Evolutionary conservation across 805 yeast species (phyloP).

Genomic region (Monosporozyma yasuniensis): DNA sequence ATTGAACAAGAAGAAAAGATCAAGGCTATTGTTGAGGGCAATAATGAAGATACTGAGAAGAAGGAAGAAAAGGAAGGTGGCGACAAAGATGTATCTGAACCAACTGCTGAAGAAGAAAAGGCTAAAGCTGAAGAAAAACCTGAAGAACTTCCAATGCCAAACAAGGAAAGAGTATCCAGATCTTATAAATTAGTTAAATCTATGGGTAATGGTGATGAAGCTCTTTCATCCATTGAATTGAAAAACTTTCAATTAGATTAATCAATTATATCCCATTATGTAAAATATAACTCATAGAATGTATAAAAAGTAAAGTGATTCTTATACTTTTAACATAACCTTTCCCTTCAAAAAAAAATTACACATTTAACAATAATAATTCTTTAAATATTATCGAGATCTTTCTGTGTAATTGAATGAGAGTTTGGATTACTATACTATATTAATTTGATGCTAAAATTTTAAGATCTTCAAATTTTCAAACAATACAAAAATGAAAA

Average conservation of each 20-base stretch:
- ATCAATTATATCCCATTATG: not conserved
- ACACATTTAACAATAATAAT: too few species aligned
- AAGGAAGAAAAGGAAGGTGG: constrained; percentile 1
- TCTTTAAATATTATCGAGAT: too few species aligned
- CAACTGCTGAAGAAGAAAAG: constrained; percentile 6
- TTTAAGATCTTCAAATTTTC: not conserved
- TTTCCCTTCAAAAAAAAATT: not conserved
- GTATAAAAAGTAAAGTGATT: not conserved
- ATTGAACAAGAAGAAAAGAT: constrained; percentile 18
- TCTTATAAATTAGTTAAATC: constrained; percentile 12
- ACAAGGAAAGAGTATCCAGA: constrained; percentile 19
- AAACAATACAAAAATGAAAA: not conserved
- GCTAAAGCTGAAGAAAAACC: constrained; percentile 5
- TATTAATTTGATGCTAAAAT: too few species aligned
- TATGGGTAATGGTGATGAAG: constrained; percentile 8
- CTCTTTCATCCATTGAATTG: constrained; percentile 6
- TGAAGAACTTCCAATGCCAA: constrained; percentile 15
- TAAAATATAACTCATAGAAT: not conserved
- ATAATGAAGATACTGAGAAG: constrained; percentile 2
- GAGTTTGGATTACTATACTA: too few species aligned
- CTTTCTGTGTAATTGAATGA: too few species aligned
- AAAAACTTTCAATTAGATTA: constrained; percentile 7
- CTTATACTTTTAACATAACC: not conserved
- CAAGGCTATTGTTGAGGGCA: constrained; percentile 14
- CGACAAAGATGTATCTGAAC: constrained; percentile 7